A percentile compares a stretch with the other conserved stretches of the same genome.
phyloP scores from a whole-genome alignment of 306 rosid genomes.

The Glycine tomentella region DNA sequence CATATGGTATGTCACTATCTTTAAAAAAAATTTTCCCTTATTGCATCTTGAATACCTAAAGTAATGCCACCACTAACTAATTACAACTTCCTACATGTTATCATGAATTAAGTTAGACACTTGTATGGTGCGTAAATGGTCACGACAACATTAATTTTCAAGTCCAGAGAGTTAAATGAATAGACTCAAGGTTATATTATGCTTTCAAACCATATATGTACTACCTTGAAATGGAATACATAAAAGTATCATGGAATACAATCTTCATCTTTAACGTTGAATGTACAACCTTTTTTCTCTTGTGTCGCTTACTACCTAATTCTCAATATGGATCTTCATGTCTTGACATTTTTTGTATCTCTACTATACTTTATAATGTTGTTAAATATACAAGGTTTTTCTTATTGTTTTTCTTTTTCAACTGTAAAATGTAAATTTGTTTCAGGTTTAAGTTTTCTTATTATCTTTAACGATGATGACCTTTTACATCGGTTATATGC shows the following conservation, averaged over 20 bases:
- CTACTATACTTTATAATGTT: no score
- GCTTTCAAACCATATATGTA: conserved; percentile 18
- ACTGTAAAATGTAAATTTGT: no score
- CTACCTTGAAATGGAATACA: background rate
- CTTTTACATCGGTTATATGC: no score
- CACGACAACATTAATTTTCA: conserved; percentile 3
- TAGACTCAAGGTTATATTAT: conserved; percentile 26
- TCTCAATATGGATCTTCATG: no score
- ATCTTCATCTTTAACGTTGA: background rate
- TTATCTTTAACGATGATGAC: no score
- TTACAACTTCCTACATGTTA: conserved; percentile 30
- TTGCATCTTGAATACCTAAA: background rate
- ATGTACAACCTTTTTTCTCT: no score
- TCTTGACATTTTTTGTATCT: no score
- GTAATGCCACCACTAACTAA: background rate
- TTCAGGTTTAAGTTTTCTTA: no score
- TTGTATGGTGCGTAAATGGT: background rate
- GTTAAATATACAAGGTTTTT: no score
- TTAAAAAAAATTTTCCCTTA: no score
- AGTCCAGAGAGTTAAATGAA: conserved; percentile 1
- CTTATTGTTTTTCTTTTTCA: no score
- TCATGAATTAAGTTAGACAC: conserved; percentile 18
- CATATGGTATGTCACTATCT: conserved; percentile 43
- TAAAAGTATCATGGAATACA: conserved; percentile 16
- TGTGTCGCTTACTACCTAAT: no score